Evolutionary conservation across 2,329 filamentous ascomycete species (phyloP).

Genomic region (Fusarium tupiense): DNA sequence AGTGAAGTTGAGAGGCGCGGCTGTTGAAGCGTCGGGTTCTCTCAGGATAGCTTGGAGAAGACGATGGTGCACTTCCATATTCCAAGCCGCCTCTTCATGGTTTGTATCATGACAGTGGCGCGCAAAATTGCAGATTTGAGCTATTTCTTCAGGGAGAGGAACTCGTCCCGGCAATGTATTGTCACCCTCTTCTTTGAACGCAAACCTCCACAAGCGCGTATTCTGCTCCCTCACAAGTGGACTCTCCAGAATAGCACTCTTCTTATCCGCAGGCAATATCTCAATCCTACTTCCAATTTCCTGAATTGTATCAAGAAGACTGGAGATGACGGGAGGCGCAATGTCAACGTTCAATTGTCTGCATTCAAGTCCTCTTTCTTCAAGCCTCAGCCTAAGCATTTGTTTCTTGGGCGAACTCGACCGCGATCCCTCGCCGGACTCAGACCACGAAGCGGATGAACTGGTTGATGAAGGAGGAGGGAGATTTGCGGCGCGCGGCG

Average conservation of each 20-base stretch:
- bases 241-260: conserved; percentile 1
- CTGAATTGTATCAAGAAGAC: conserved; percentile 9
- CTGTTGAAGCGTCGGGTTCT: not conserved
- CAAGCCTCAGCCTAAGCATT: conserved; percentile 14
- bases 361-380: conserved; percentile 16
- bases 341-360: conserved; percentile 1
- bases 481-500: not conserved
- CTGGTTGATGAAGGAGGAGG: not conserved
- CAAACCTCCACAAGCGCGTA: conserved; percentile 14
- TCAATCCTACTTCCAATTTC: conserved; percentile 21
- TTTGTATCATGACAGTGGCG: conserved; percentile 13
- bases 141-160: conserved; percentile 9
- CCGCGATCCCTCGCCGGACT: conserved; percentile 11
- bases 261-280: conserved; percentile 3
- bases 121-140: conserved; percentile 3
- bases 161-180: conserved; percentile 19
- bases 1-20: conserved; percentile 1
- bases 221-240: not conserved
- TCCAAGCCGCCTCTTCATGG: conserved; percentile 27
- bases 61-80: conserved; percentile 32
- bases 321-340: not conserved
- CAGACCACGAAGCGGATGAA: conserved; percentile 11
- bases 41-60: conserved; percentile 12
- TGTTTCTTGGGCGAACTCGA: conserved; percentile 31
- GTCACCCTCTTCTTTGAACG: not conserved